Conservation (phyloP, 345 rosid species). For the Populus nigra region DNA sequence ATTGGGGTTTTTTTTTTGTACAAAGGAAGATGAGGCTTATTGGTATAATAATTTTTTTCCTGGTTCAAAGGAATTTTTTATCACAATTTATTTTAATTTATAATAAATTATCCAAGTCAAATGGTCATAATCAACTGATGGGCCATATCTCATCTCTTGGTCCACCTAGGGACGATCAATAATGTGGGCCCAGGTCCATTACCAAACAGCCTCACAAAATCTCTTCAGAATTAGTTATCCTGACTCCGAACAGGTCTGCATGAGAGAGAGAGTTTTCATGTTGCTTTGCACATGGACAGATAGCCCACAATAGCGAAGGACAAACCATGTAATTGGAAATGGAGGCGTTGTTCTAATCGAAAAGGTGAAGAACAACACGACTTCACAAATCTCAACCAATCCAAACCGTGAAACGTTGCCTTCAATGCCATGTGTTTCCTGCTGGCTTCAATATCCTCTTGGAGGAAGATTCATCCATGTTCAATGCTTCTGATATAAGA, state of each 20-base stretch:
- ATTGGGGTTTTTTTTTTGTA: constrained; percentile 10
- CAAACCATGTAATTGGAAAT: background rate
- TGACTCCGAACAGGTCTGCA: constrained; percentile 14
- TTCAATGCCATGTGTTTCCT: background rate
- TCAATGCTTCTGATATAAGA: background rate
- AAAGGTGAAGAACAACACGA: background rate
- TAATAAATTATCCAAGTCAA: constrained; percentile 23
- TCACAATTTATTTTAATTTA: background rate
- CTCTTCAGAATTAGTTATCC: constrained; percentile 7
- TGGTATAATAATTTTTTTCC: background rate
- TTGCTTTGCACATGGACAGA: constrained; percentile 42
- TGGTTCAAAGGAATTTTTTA: constrained; percentile 14
- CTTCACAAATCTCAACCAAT: background rate
- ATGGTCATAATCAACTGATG: constrained; percentile 25
- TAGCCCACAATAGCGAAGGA: constrained; percentile 23
- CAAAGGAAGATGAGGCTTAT: constrained; percentile 60
- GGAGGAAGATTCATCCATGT: background rate
- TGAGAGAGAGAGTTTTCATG: constrained; percentile 5
- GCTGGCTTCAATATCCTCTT: background rate
- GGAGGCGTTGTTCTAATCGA: background rate
- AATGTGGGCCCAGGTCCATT: constrained; percentile 33
- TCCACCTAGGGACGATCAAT: constrained; percentile 24
- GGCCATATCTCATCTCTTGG: constrained; percentile 21
- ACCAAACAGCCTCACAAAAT: constrained; percentile 11
- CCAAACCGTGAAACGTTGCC: background rate